These are phyloP conservation scores for Phalaenopsis equestris DNA, from an alignment of 106 monocot species.

Conservation along the genomic window DNA sequence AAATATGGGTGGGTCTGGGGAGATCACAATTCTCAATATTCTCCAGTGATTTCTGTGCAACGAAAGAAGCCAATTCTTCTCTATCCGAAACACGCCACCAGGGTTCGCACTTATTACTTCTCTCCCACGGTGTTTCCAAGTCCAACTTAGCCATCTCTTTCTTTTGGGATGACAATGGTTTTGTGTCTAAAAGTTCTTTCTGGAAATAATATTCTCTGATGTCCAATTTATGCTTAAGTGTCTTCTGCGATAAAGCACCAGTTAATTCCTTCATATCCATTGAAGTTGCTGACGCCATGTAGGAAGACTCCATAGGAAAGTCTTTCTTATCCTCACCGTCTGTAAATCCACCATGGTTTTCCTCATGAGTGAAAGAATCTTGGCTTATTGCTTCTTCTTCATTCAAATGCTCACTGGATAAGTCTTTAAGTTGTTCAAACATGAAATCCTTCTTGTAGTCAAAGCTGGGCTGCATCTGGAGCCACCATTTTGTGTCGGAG, in stretches of 20 bases:
- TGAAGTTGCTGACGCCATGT: slow-evolving; percentile 29
- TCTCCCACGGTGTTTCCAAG: slow-evolving; percentile 22
- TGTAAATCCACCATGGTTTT: slow-evolving; percentile 1
- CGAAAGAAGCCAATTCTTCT: slow-evolving; percentile 74
- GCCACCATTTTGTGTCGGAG: slow-evolving; percentile 73
- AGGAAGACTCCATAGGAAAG: slow-evolving; percentile 22
- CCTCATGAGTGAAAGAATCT: slow-evolving; percentile 9
- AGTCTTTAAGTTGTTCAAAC: slow-evolving; percentile 24
- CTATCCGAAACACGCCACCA: slow-evolving; percentile 81
- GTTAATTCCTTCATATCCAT: slow-evolving; percentile 23
- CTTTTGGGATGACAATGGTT: slow-evolving; percentile 30
- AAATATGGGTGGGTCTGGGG: slow-evolving; percentile 47
- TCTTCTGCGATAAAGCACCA: slow-evolving; percentile 9
- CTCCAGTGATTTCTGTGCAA: slow-evolving; percentile 60
- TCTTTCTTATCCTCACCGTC: slow-evolving; percentile 10
- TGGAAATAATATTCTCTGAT: slow-evolving; percentile 18
- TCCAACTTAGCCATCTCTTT: slow-evolving; percentile 20
- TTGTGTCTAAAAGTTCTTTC: slow-evolving; percentile 29
- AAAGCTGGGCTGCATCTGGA: slow-evolving; percentile 57
- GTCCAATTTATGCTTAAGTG: slow-evolving; percentile 24
- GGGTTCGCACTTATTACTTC: slow-evolving; percentile 43
- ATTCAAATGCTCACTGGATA: slow-evolving; percentile 23
- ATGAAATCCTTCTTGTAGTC: slow-evolving; percentile 40
- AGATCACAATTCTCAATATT: slow-evolving; percentile 88
- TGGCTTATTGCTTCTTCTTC: slow-evolving; percentile 12